phyloP scores from a whole-genome alignment of 2,329 filamentous ascomycete species.

The Clarireedia sp. region DNA sequence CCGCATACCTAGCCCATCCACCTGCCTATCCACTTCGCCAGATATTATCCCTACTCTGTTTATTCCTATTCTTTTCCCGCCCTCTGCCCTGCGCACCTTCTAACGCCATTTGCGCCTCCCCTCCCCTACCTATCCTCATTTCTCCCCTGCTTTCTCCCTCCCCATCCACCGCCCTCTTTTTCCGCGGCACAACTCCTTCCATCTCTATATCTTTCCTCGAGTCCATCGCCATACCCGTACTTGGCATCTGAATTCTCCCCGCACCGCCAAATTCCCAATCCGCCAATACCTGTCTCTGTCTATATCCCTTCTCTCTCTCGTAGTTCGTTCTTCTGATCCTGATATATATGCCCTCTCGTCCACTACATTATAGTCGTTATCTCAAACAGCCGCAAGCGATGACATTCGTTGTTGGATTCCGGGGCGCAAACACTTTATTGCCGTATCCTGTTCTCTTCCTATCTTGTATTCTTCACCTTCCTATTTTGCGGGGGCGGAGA shows the following conservation, averaged over 20 bases:
- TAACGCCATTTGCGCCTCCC: neutral
- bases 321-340: too few species aligned
- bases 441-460: too few species aligned
- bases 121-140: neutral
- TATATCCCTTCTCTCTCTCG: too few species aligned
- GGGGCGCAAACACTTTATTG: too few species aligned
- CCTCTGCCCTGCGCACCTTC: neutral
- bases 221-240: constrained; percentile 1
- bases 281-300: too few species aligned
- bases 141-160: neutral
- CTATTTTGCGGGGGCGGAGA: too few species aligned
- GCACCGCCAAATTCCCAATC: too few species aligned
- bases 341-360: too few species aligned
- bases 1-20: constrained; percentile 83
- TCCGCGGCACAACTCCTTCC: constrained; percentile 42
- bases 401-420: too few species aligned
- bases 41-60: constrained; percentile 75
- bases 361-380: too few species aligned
- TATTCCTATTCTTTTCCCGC: constrained; percentile 34
- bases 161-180: constrained; percentile 41
- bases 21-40: constrained; percentile 79
- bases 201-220: constrained; percentile 5
- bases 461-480: too few species aligned
- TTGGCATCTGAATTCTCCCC: neutral
- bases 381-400: too few species aligned